A percentile compares a stretch with the other conserved stretches of the same genome.
Conservation (phyloP, 2,329 filamentous ascomycete genomes). For the Fusarium aywerte region DNA sequence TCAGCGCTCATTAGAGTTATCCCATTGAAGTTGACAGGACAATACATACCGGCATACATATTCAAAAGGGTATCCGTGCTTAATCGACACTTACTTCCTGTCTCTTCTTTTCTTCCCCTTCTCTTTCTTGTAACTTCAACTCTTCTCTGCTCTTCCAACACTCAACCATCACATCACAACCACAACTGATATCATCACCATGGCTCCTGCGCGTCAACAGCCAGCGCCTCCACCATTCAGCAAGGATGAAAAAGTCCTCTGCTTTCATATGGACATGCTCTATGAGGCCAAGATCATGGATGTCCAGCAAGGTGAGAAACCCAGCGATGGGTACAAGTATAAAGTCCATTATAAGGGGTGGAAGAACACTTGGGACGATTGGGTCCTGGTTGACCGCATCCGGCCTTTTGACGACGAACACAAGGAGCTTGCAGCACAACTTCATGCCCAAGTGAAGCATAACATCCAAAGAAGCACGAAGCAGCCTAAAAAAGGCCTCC, state of each 20-base stretch:
- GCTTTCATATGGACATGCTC: slow-evolving; percentile 96
- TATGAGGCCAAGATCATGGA: slow-evolving; percentile 98
- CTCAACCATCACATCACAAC: slow-evolving; percentile 27
- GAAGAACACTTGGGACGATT: slow-evolving; percentile 99
- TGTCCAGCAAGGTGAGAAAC: slow-evolving; percentile 74
- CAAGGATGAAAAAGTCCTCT: slow-evolving; percentile 94
- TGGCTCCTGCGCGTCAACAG: slow-evolving; percentile 58
- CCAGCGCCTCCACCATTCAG: slow-evolving; percentile 61
- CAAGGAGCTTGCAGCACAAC: slow-evolving; percentile 82
- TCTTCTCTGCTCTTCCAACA: slow-evolving; percentile 24
- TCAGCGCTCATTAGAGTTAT: slow-evolving; percentile 13
- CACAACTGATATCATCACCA: slow-evolving; percentile 34
- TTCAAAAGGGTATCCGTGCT: background rate
- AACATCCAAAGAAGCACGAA: slow-evolving; percentile 65
- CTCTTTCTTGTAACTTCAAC: slow-evolving; percentile 21
- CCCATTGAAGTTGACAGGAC: background rate
- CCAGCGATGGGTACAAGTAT: slow-evolving; percentile 79
- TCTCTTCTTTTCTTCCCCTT: slow-evolving; percentile 2
- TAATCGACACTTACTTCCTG: slow-evolving; percentile 1
- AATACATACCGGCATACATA: background rate
- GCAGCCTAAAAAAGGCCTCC: slow-evolving; percentile 61
- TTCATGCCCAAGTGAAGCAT: slow-evolving; percentile 74
- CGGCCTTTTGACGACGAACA: slow-evolving; percentile 96
- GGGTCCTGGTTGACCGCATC: slow-evolving; percentile 93
- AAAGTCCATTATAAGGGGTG: slow-evolving; percentile 99